Evolutionary conservation across 345 rosid genomes (phyloP), one percentile per base, ranked within the genome.

Genomic region (Ceriops zippeliana): DNA sequence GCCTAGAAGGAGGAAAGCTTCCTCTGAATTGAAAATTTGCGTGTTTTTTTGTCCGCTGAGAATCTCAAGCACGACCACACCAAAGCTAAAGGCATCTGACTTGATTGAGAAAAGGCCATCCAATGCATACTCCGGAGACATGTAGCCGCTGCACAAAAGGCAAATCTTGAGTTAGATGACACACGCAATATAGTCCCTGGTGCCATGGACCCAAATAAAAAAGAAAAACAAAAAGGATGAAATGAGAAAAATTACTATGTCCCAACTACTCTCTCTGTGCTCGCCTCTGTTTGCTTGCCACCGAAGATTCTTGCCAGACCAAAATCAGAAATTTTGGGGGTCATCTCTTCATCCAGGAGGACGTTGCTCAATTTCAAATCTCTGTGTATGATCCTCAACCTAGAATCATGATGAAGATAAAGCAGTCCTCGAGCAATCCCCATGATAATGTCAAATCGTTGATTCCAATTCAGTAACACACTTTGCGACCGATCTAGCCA

Each of bases 1-100:
- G 19, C 71, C 65, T 19, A 68, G 35, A 22, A 80, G 83, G 54
- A 73, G 64, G 24, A 63, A 32, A 21, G 61, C 46, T 52, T 62
- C 24, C 26, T 42, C 66, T 0, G 69, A 28, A 21, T 67, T 62
- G 21, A 54, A 76, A 58, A 61, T 52, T 27, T 70, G 73, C 0
- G 70, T 59, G 58, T 66, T 80, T 52, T 15, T 80, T 62, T 46
- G 73, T n/a, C 83, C 80, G 22, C 70, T 70, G 1, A 80, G 26
- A 37, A 80, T 76, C 57, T 80, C 78, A 16, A 80, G 78, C 3
- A 80, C 37, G 1, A 80, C 76, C 5, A 80, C 59, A 0, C 80
- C 83, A 38, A 76, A 80, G 53, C 83, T 80, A n/a, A 70, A 80
- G 8, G 67, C 73, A 66, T 76, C 80, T 0, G 83, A 80, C 11